Evolutionary conservation across 768 basidiomycete species (phyloP), one percentile per base, ranked within the genome.

Genomic region (Chalciporus chontae): DNA sequence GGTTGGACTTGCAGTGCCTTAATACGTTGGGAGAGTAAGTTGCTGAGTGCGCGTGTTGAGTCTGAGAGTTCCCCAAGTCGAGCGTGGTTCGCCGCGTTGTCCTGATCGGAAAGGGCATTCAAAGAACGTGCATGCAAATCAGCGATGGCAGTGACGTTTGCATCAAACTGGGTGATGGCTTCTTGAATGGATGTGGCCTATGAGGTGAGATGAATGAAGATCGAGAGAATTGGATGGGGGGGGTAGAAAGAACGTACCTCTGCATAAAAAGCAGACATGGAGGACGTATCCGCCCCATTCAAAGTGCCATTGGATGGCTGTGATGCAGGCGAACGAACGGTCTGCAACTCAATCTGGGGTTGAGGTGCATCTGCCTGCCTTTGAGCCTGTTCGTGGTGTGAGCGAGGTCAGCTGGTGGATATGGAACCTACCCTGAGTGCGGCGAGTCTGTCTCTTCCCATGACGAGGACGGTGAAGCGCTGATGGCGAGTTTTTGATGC

Each of bases 401-500:
- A 48, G 31, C 3, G 39, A 77, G 84, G 81, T 77, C 26, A 8
- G 26, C 8, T 8, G 58, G 78, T 77, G 32, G 77, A 78, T 60
- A 44, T 77, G 78, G 63, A 81, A 60, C 79, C 41, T 54, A 87
- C 88, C 72, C 88, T 80, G 77, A 87, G 81, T 51, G 86, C 88
- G 61, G 88, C 90, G 56, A 94, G 82, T 78, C 92, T 80, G 79
- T 94, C 66, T 10, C 54, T 58, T 21, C 58, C 90, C 80, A 91
- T 83, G 58, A 24, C 41, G 40, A 47, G n/a, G 41, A 18, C 23
- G 2, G 17, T 14, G 10, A 8, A 24, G 17, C 8, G 37, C 9
- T 43, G 47, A 8, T 40, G 23, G 21, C 38, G 19, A 11, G 1
- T 15, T 36, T 32, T n/a, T 36, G n/a, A 36, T 36, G 1, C 5